Base-by-base conservation (phyloP, 768 basidiomycete genomes). In the Chlorophyllum brunneum region DNA sequence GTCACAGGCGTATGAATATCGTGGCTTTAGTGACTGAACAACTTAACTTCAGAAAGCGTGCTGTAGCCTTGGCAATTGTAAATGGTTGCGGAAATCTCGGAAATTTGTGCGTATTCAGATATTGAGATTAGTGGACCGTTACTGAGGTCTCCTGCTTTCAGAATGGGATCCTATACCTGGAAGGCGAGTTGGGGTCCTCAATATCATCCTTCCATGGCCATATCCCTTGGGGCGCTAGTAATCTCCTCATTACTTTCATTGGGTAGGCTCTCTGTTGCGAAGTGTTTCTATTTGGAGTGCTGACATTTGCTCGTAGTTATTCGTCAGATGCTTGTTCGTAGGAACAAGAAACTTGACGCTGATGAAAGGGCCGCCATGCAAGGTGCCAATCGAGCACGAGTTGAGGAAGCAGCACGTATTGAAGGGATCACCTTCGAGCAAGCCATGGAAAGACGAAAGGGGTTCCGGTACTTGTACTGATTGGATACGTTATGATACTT, bases 381-480 rank as follows among this genome's bases (percentile, higher is more conserved):
- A 45, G 75, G 67, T 15, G 75, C 79, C 3, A 65, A 77, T 52
- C 68, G 73, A 31, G 63, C 71, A 26, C 74, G 82, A 41, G 74
- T 83, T 39, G 76, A 78, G 55, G 79, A 81, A 48, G 82, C 81
- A 1, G 83, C 82, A 2, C 69, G 69, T 56, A 60, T 84, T 41
- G 82, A 84, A 58, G 81, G 81, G 2, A 72, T 85, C 22, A 75
- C 77, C 2, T 75, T 82, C 54, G 79, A 82, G 26, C 77, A 84
- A 57, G 84, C 82, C 3, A 65, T 83, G 60, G 73, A 74, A 55
- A 73, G 72, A 57, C 73, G 77, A 57, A 80, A 72, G 61, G 79
- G 80, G 0, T 83, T 82, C 67, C 68, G 82, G 30, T 85, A 82
- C 61, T 63, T 83, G 34, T 76, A 79, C 55, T 84, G 53, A 70